Percentiles rank a stretch among this genome's conserved stretches.
Conservation (phyloP, 495 filamentous ascomycete genomes). For the Parathielavia appendiculata region DNA sequence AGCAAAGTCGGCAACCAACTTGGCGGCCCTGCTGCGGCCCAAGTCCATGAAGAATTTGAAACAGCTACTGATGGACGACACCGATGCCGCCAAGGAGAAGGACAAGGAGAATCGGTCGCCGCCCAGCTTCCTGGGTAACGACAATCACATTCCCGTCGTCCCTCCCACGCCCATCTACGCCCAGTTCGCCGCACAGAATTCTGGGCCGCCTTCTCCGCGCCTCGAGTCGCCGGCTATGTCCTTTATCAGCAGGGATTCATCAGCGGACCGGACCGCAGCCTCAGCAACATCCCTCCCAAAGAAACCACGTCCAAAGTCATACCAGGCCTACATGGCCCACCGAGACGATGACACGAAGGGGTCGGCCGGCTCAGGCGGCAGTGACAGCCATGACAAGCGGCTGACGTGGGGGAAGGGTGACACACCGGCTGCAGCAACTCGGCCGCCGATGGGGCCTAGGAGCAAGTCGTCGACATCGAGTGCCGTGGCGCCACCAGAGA, state of each 20-base stretch:
- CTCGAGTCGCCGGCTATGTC: not conserved
- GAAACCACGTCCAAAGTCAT: slow-evolving; percentile 32
- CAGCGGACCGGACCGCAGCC: slow-evolving; percentile 9
- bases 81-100: slow-evolving; percentile 40
- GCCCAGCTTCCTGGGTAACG: slow-evolving; percentile 43
- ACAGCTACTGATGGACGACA: slow-evolving; percentile 33
- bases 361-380: slow-evolving; percentile 6
- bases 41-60: slow-evolving; percentile 55
- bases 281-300: not conserved
- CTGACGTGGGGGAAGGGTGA: slow-evolving; percentile 26
- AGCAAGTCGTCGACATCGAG: slow-evolving; percentile 34
- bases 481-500: not conserved
- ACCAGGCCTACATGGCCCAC: slow-evolving; percentile 21
- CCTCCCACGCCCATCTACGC: slow-evolving; percentile 71
- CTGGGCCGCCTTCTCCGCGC: slow-evolving; percentile 1
- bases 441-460: slow-evolving; percentile 16
- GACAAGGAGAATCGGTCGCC: slow-evolving; percentile 76
- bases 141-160: slow-evolving; percentile 32
- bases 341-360: slow-evolving; percentile 15
- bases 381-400: slow-evolving; percentile 17
- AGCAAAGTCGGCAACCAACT: slow-evolving; percentile 75
- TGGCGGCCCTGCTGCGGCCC: slow-evolving; percentile 57
- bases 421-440: slow-evolving; percentile 10
- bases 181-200: slow-evolving; percentile 52
- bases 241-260: slow-evolving; percentile 12